These are phyloP conservation scores for Debaryomyces castellii DNA, from an alignment of 805 yeast genomes.

Conservation along the genomic window DNA sequence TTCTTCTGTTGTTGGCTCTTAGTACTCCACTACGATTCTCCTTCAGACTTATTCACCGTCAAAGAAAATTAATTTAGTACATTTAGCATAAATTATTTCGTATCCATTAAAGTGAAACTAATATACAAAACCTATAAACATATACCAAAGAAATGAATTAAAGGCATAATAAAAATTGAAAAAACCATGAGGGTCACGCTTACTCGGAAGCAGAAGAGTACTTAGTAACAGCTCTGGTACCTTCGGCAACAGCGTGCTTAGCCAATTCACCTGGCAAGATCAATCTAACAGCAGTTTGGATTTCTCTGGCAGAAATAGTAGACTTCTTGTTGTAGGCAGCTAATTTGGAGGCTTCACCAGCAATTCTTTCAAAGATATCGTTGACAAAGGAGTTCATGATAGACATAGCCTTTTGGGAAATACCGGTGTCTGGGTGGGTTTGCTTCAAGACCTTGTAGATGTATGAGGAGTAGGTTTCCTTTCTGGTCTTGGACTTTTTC, in stretches of 20 bases:
- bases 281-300: slow-evolving; percentile 97
- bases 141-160: slow-evolving; percentile 2
- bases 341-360: slow-evolving; percentile 95
- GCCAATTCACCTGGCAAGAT: slow-evolving; percentile 98
- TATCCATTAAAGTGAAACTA: slow-evolving; percentile 13
- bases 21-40: slow-evolving; percentile 5
- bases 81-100: slow-evolving; percentile 4
- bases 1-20: slow-evolving; percentile 56
- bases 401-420: slow-evolving; percentile 97
- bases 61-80: not conserved
- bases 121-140: slow-evolving; percentile 11
- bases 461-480: slow-evolving; percentile 97
- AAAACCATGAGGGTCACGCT: slow-evolving; percentile 2
- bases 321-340: slow-evolving; percentile 99
- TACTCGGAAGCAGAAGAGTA: slow-evolving; percentile 67
- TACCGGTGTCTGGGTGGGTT: slow-evolving; percentile 99
- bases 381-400: slow-evolving; percentile 98
- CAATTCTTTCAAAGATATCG: slow-evolving; percentile 97
- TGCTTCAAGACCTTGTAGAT: slow-evolving; percentile 98
- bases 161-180: slow-evolving; percentile 7
- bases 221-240: slow-evolving; percentile 97
- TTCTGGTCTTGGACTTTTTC: slow-evolving; percentile 94
- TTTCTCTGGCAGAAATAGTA: slow-evolving; percentile 96
- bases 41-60: not conserved
- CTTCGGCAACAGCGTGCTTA: slow-evolving; percentile 97